Base-by-base conservation (phyloP, 257 asterid species). In the Cruciata laevipes region DNA sequence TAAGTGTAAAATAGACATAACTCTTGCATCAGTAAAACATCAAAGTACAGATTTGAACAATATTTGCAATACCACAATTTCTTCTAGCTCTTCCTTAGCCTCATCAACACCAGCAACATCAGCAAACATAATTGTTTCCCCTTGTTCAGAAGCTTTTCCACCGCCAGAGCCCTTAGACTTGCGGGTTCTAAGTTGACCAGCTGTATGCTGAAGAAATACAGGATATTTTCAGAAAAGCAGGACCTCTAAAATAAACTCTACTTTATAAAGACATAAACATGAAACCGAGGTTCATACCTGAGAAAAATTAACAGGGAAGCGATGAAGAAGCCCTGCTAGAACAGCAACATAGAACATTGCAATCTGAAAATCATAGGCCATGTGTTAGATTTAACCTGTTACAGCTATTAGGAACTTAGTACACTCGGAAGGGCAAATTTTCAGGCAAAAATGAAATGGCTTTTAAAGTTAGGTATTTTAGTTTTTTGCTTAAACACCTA, bases 41-140 rank as follows among this genome's bases (percentile, higher is more conserved):
- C 51, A 55, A 37, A 70, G 25, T n/a, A 69, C 64, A 69, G 47
- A 69, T 57, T 68, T 60, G 66, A 61, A 74, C 70, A 61, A 56
- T 31, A 49, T 67, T 57, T 69, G 66, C 74, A 78, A 71, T 85
- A 90, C 99, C 95, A 94, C 98, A 69, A 94, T 94, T 72, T 94
- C 99, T 84, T 90, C 99, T 31, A 94, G 81, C 86, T 94, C 99
- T 84, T 94, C 99, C 83, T 90, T 94, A 64, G 99, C 96, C 92
- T 94, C 99, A 51, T 94, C 99, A 81, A 94, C 96, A 68, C 99
- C 99, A 66, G 99, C 99, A 82, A 94, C 98, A 76, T 94, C 98
- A 67, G 96, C 88, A 89, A 94, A 94, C 30, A 87, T 84, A 69
- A 94, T 27, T 69, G 80, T 70, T 78, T 90, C 98, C 70, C 95